phyloP scores from a whole-genome alignment of 257 asterid species.

The Penstemon eatonii region DNA sequence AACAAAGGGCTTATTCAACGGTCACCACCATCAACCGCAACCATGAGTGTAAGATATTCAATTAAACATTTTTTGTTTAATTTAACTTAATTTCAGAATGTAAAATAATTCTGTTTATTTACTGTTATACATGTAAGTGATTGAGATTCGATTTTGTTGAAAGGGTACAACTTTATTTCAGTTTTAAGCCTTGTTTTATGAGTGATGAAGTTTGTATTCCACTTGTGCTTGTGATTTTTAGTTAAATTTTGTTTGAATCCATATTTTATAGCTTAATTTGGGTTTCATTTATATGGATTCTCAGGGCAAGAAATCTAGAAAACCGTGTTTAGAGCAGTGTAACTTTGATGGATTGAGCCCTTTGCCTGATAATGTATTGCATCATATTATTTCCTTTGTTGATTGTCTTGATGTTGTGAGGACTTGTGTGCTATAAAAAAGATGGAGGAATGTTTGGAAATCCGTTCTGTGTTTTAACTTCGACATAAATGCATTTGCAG shows the following conservation, averaged over 20 bases:
- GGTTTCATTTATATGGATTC: conserved; percentile 10
- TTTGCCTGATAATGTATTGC: conserved; percentile 28
- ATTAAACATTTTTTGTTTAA: no score
- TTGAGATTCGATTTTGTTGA: no score
- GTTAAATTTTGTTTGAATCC: not conserved
- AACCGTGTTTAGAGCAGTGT: not conserved
- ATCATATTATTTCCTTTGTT: conserved; percentile 19
- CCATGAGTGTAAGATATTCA: no score
- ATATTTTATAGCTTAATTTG: conserved; percentile 10
- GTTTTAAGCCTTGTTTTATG: no score
- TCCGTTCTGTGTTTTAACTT: conserved; percentile 27
- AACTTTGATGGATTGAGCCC: conserved; percentile 24
- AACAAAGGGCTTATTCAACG: no score
- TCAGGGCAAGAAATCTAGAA: conserved; percentile 19
- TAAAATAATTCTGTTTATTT: no score
- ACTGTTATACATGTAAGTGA: no score
- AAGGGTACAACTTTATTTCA: no score
- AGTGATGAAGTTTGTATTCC: no score
- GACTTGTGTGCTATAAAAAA: conserved; percentile 30
- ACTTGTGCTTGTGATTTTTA: no score
- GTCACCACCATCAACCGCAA: no score
- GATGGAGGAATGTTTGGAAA: conserved; percentile 33
- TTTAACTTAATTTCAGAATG: no score
- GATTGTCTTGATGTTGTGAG: conserved; percentile 29
- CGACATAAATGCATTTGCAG: not conserved